phyloP scores from a whole-genome alignment of 2,329 filamentous ascomycete species.

The Nakataea oryzae region DNA sequence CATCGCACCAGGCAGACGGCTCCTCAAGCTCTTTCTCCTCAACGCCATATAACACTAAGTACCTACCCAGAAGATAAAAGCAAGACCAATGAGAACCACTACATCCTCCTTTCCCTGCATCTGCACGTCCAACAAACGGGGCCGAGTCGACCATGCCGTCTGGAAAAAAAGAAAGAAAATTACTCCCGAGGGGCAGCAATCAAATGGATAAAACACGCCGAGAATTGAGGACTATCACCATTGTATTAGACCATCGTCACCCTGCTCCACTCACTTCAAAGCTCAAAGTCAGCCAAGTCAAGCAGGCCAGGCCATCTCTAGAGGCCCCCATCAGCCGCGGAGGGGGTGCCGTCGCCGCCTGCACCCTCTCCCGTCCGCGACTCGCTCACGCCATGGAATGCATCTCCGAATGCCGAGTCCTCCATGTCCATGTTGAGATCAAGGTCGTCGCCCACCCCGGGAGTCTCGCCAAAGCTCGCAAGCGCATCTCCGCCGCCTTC shows the following conservation, averaged over 20 bases:
- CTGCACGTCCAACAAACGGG: neutral
- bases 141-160: neutral
- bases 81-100: neutral
- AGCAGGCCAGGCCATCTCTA: neutral
- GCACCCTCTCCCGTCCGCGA: constrained; percentile 6
- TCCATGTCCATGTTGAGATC: constrained; percentile 60
- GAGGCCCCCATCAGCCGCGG: neutral
- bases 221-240: neutral
- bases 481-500: constrained; percentile 58
- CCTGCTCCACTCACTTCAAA: neutral
- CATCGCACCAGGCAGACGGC: neutral
- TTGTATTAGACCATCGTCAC: neutral
- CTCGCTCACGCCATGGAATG: constrained; percentile 55
- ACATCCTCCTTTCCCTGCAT: neutral
- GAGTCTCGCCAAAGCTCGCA: constrained; percentile 49
- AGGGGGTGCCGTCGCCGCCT: neutral
- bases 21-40: neutral
- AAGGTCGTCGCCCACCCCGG: constrained; percentile 52
- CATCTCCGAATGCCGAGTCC: constrained; percentile 75
- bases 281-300: neutral
- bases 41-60: neutral
- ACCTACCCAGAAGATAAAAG: neutral
- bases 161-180: neutral
- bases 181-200: neutral
- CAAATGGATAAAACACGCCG: too few species aligned